These are phyloP conservation scores for Porphyridium purpureum DNA, from an alignment of 23 red algal species.

Conservation along the genomic window DNA sequence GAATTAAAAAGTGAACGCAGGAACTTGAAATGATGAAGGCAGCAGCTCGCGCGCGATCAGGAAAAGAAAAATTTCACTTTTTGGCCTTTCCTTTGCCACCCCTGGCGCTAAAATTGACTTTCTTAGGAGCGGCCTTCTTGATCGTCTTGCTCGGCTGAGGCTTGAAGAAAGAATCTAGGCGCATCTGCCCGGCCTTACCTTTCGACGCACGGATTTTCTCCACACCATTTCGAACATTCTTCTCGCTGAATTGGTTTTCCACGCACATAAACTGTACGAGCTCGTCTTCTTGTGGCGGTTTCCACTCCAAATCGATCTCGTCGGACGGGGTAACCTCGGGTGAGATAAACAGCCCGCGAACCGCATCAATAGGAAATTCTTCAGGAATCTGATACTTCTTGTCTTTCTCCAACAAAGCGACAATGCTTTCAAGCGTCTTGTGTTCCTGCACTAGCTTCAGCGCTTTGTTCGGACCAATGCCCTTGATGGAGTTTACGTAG, in stretches of 20 bases:
- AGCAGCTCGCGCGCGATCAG: too few relatives aligned
- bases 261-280: constrained; percentile 68
- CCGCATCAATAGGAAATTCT: constrained; percentile 27
- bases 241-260: constrained; percentile 74
- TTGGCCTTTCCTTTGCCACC: too few relatives aligned
- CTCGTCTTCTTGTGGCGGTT: constrained; percentile 37
- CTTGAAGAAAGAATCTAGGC: constrained; percentile 93
- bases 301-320: constrained; percentile 59
- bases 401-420: constrained; percentile 16
- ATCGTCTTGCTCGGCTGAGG: constrained; percentile 2
- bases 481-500: constrained; percentile 71
- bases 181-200: constrained; percentile 37
- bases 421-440: constrained; percentile 23
- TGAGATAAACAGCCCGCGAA: constrained; percentile 53
- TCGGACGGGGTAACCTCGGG: constrained; percentile 38
- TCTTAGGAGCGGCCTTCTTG: too few relatives aligned
- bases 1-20: too few relatives aligned
- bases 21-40: too few relatives aligned
- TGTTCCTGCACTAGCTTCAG: constrained; percentile 66
- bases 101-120: too few relatives aligned
- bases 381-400: constrained; percentile 49
- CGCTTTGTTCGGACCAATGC: constrained; percentile 66
- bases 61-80: too few relatives aligned
- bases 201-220: constrained; percentile 39
- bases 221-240: constrained; percentile 61